A percentile compares a stretch with the other conserved stretches of the same genome.
These are phyloP conservation scores for Bonia amplexicaulis DNA, from an alignment of 176 grass and related monocot genomes.

Conservation along the genomic window DNA sequence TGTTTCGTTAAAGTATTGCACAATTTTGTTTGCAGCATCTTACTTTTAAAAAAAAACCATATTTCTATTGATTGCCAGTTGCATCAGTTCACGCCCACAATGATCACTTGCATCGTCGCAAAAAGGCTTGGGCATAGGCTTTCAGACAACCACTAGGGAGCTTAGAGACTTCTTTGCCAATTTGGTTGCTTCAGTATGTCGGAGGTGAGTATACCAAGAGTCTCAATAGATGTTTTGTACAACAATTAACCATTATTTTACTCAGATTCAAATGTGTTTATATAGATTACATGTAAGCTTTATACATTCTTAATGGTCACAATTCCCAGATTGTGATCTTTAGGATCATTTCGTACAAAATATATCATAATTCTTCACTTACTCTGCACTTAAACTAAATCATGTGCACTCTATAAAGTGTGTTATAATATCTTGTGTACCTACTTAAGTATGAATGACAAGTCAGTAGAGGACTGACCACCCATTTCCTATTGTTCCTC, in stretches of 20 bases:
- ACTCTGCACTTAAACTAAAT: background rate
- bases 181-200: slow-evolving; percentile 77
- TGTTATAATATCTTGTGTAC: background rate
- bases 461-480: background rate
- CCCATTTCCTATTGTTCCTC: background rate
- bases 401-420: background rate
- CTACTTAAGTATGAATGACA: background rate
- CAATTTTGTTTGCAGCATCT: background rate
- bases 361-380: background rate
- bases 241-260: background rate
- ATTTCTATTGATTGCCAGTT: slow-evolving; percentile 51
- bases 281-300: background rate
- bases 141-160: slow-evolving; percentile 91
- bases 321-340: background rate
- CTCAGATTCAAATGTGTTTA: background rate
- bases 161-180: slow-evolving; percentile 87
- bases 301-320: background rate
- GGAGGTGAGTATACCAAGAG: slow-evolving; percentile 47
- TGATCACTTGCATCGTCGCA: slow-evolving; percentile 76
- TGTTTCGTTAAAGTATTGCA: background rate
- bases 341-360: background rate
- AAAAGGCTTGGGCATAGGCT: slow-evolving; percentile 80
- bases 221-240: background rate
- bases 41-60: slow-evolving; percentile 11
- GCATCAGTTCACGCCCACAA: slow-evolving; percentile 89